Base-by-base conservation (phyloP, 1,284 basidiomycete genomes). In the Somion occarium region DNA sequence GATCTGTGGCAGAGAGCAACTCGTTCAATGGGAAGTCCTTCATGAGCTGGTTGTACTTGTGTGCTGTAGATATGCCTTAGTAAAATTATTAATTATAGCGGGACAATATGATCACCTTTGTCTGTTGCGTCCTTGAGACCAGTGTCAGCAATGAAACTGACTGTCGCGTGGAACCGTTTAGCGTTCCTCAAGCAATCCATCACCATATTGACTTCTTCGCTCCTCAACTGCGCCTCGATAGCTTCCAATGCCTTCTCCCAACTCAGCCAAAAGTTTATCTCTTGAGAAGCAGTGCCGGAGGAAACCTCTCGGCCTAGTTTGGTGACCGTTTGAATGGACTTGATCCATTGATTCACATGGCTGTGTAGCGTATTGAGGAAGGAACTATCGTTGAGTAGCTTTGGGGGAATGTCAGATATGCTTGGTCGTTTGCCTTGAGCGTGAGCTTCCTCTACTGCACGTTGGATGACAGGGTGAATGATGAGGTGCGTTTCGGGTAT, bases 1-100 rank as follows among this genome's bases (percentile, higher is more conserved):
- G 82, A 66, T 98, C 95, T 1, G 95, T 97, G 0, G 97, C 93
- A 2, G 95, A 92, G 18, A 99, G 80, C 13, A 99, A 83, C 65
- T 98, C 95, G 65, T 98, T 96, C 38, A 99, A 74, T 0, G 97
- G 97, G 63, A 99, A 98, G 64, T 99, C 97, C 70, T 96, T 97
- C 96, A 99, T 98, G 53, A 99, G 80, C 57, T 91, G 85, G 64
- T 99, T 98, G 76, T 98, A 96, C 69, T 96, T 96, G 76, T 94
- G 92, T 2, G 96, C 94, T 91, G 56, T 2, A 34, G 26, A 20
- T 12, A 26, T 22, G 13, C 7, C 4, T 43, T 11, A 43, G 42
- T 9, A n/a, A 37, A 11, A 37, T 48, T 15, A 34, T 43, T 49
- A 30, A 20, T 38, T 12, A 38, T n/a, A 15, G 37, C n/a, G 1